phyloP scores from a whole-genome alignment of 164 flowering plant genomes.

The Vitis cinerea region DNA sequence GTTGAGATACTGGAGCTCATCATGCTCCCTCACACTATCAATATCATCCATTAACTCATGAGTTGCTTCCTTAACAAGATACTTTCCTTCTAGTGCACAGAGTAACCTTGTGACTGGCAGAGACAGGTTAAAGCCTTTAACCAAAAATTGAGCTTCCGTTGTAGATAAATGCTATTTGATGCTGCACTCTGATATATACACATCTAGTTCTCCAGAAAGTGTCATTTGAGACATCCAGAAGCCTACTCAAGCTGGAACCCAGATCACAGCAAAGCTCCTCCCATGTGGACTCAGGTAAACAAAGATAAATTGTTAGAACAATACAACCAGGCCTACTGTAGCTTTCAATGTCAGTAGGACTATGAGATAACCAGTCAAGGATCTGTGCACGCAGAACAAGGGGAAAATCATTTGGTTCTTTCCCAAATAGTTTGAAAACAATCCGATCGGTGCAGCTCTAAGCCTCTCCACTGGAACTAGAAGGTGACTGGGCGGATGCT shows the following conservation, averaged over 20 bases:
- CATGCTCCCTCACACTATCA: conserved; percentile 22
- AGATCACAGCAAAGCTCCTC: conserved; percentile 55
- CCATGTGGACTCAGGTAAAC: conserved; percentile 49
- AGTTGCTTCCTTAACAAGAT: conserved; percentile 29
- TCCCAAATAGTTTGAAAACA: conserved; percentile 58
- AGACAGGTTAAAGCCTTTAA: conserved; percentile 46
- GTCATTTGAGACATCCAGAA: conserved; percentile 42
- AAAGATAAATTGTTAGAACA: conserved; percentile 56
- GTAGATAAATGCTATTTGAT: conserved; percentile 45
- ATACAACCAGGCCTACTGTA: conserved; percentile 78
- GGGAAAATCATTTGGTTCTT: conserved; percentile 54
- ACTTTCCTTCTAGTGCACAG: conserved; percentile 54
- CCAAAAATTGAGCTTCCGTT: no score
- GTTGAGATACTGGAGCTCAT: conserved; percentile 32
- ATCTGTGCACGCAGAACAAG: conserved; percentile 53
- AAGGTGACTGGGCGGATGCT: conserved; percentile 72
- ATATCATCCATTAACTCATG: conserved; percentile 17
- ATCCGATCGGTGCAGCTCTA: conserved; percentile 61
- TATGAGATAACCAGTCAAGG: conserved; percentile 66
- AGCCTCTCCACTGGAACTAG: conserved; percentile 86
- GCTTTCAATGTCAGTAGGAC: conserved; percentile 80
- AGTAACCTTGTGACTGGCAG: conserved; percentile 47
- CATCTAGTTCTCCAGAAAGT: conserved; percentile 61
- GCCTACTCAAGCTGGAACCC: conserved; percentile 44
- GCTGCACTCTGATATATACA: conserved; percentile 49